Evolutionary conservation across 2,329 filamentous ascomycete species (phyloP), one percentile per base, ranked within the genome.

Genomic region (Cladosporium sp.): DNA sequence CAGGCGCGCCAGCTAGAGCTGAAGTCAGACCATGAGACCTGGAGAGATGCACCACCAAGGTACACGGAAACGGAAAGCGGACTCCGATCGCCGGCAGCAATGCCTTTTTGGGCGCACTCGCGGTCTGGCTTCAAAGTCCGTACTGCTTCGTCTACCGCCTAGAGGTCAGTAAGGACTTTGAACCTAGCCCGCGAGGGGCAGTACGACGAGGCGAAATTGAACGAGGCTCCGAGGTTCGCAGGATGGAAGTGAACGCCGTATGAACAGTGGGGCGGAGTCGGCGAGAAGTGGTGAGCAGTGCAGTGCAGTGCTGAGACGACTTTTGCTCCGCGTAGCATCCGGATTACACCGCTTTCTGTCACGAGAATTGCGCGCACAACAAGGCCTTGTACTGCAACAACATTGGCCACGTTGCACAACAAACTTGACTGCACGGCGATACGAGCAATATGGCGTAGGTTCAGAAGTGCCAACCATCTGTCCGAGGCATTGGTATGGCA

Each of bases 1-100:
- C 55, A 58, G 55, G 34, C n/a, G 57, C 38, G 36, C n/a, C 30
- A 21, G 57, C 15, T 41, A 59, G 57, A 59, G 57, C 57, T 59
- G 57, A 59, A 59, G 57, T 59, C 57, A 59, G 57, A 28, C n/a
- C 24, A 21, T 10, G 12, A 59, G 57, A 21, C 8, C 24, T 24
- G 24, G 24, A 24, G 24, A 24, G 24, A 24, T 24, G 24, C 7
- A 30, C 24, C 38, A 28, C 32, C 30, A 28, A 24, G 55, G 55
- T 41, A 18, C 55, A 36, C 55, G 55, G 34, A 26, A 32, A 26
- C 55, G 34, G 55, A 32, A 34, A 21, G 28, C 52, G 30, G 18
- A 34, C 52, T 55, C 52, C 28, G 55, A 58, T 28, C 32, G 32
- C 55, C 55, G 55, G 34, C 34, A 41, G 34, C 34, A 34, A 34